A percentile compares a stretch with the other conserved stretches of the same genome.
Evolutionary conservation across 2,329 filamentous ascomycete genomes (phyloP).

Genomic region (Nannizziopsis barbatae): DNA sequence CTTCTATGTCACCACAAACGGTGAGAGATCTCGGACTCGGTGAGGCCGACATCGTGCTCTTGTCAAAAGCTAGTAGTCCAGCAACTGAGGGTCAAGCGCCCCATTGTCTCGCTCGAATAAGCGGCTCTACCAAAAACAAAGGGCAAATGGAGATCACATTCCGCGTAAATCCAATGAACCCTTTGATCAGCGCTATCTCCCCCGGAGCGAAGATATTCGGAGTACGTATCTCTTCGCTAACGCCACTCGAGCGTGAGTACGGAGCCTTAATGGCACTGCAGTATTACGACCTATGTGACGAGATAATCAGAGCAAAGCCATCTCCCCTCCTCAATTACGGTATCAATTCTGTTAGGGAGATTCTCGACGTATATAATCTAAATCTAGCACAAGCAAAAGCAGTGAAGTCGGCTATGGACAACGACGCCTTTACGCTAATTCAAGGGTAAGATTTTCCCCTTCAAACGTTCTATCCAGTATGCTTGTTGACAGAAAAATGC

Average conservation of each 20-base stretch:
- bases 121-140: conserved; percentile 68
- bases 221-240: conserved; percentile 82
- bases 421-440: conserved; percentile 92
- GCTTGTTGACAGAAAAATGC: conserved; percentile 24
- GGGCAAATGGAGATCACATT: conserved; percentile 74
- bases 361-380: conserved; percentile 67
- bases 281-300: conserved; percentile 91
- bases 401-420: conserved; percentile 82
- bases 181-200: conserved; percentile 53
- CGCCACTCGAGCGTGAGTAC: conserved; percentile 88
- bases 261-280: conserved; percentile 80
- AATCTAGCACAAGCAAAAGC: conserved; percentile 86
- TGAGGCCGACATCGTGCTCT: conserved; percentile 79
- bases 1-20: conserved; percentile 59
- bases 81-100: conserved; percentile 53
- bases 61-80: conserved; percentile 64
- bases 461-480: background rate
- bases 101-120: conserved; percentile 79
- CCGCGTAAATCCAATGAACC: conserved; percentile 58
- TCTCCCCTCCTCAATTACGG: conserved; percentile 76
- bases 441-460: conserved; percentile 54
- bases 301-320: conserved; percentile 79
- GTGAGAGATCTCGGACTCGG: conserved; percentile 61
- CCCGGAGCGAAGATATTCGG: conserved; percentile 61
- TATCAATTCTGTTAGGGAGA: conserved; percentile 56